These are phyloP conservation scores for Sclerotinia spermophila DNA, from an alignment of 2,329 filamentous ascomycete genomes.

Conservation along the genomic window DNA sequence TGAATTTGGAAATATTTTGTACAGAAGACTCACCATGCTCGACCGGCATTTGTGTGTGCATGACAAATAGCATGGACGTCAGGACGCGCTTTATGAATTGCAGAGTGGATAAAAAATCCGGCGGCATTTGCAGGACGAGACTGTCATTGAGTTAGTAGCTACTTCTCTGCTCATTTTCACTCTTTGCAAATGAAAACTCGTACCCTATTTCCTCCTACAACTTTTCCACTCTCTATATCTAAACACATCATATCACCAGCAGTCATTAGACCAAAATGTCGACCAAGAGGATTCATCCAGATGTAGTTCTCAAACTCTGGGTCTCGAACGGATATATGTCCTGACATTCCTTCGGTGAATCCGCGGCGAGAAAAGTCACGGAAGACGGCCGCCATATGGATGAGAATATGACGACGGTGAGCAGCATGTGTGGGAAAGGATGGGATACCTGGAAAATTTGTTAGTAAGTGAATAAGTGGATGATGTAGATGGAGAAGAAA, in stretches of 20 bases:
- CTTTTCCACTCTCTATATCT: slow-evolving; percentile 54
- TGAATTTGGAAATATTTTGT: neutral
- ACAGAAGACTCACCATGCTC: slow-evolving; percentile 33
- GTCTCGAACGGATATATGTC: slow-evolving; percentile 65
- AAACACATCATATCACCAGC: slow-evolving; percentile 66
- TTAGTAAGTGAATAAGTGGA: neutral
- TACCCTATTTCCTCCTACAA: slow-evolving; percentile 58
- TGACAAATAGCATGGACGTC: slow-evolving; percentile 67
- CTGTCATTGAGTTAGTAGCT: slow-evolving; percentile 17
- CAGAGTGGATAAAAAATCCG: slow-evolving; percentile 67
- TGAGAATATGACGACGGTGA: slow-evolving; percentile 60
- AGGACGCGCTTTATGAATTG: slow-evolving; percentile 61
- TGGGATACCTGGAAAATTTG: slow-evolving; percentile 48
- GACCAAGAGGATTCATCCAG: slow-evolving; percentile 67
- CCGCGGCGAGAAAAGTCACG: slow-evolving; percentile 63
- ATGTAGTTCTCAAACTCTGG: slow-evolving; percentile 58
- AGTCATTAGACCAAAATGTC: slow-evolving; percentile 62
- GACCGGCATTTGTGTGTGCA: slow-evolving; percentile 61
- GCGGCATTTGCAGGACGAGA: slow-evolving; percentile 60
- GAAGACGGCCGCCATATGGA: slow-evolving; percentile 67
- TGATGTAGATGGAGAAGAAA: neutral
- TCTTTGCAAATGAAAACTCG: neutral
- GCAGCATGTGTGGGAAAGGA: slow-evolving; percentile 50
- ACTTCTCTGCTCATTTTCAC: too few species aligned
- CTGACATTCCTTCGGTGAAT: slow-evolving; percentile 65